These are phyloP conservation scores for Hyphopichia burtonii DNA, from an alignment of 1,139 yeast genomes.

Conservation along the genomic window DNA sequence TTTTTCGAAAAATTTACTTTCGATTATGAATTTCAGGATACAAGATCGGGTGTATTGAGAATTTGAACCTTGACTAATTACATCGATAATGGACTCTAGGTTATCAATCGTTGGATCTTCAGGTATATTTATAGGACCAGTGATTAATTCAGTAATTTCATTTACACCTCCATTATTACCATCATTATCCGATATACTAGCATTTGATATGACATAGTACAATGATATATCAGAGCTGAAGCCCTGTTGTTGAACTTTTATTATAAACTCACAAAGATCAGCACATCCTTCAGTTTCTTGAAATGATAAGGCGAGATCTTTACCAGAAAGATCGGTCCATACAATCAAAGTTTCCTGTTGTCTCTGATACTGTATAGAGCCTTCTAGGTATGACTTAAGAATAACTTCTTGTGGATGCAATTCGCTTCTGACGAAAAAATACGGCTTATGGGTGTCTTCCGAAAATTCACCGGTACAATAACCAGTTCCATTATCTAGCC, in stretches of 20 bases:
- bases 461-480: conserved; percentile 73
- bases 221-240: conserved; percentile 69
- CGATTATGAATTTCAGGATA: conserved; percentile 50
- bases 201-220: conserved; percentile 63
- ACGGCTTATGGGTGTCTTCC: conserved; percentile 44
- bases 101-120: conserved; percentile 50
- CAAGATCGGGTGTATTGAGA: conserved; percentile 55
- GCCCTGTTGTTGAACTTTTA: conserved; percentile 59
- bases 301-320: conserved; percentile 85
- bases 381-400: conserved; percentile 65
- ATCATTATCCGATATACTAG: conserved; percentile 21
- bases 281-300: conserved; percentile 93
- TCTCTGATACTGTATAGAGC: conserved; percentile 80
- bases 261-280: conserved; percentile 75
- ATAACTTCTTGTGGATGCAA: conserved; percentile 57
- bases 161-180: conserved; percentile 15
- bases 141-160: conserved; percentile 72
- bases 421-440: conserved; percentile 73
- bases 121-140: conserved; percentile 79
- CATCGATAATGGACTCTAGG: conserved; percentile 50
- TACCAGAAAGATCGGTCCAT: conserved; percentile 82
- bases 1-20: conserved; percentile 50
- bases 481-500: conserved; percentile 96
- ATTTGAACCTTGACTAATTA: conserved; percentile 55
- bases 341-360: conserved; percentile 94